These are phyloP conservation scores for Rosa multiflora DNA, from an alignment of 306 rosid genomes.

Conservation along the genomic window DNA sequence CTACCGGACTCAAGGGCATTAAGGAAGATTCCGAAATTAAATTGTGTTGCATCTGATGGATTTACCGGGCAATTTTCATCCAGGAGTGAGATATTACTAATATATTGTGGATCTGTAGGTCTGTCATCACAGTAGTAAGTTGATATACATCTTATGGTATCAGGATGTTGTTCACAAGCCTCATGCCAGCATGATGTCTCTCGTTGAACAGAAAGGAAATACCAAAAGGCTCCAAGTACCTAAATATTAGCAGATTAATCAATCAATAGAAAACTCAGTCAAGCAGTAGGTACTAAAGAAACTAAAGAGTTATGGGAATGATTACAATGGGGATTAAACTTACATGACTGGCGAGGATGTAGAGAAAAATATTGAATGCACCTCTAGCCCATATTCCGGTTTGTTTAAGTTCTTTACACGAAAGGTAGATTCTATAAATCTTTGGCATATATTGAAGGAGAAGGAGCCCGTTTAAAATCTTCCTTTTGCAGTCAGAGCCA, in stretches of 20 bases:
- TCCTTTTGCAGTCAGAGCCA: constrained; percentile 2
- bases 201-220: constrained; percentile 26
- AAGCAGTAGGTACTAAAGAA: background rate
- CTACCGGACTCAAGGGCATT: background rate
- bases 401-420: constrained; percentile 21
- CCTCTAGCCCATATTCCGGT: constrained; percentile 27
- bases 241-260: background rate
- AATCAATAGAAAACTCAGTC: background rate
- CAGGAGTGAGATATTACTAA: background rate
- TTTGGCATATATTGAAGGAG: constrained; percentile 31
- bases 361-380: constrained; percentile 25
- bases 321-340: background rate
- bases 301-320: background rate
- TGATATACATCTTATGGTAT: background rate
- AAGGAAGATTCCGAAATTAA: constrained; percentile 26
- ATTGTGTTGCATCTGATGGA: background rate
- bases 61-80: background rate
- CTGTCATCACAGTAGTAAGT: background rate
- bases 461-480: constrained; percentile 12
- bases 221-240: constrained; percentile 37
- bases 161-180: background rate
- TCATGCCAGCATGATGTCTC: constrained; percentile 22
- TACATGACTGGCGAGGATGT: constrained; percentile 34
- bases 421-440: constrained; percentile 21
- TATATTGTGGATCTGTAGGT: background rate